Conservation (phyloP, 805 yeast genomes). For the Dipodascopsis uninucleata region DNA sequence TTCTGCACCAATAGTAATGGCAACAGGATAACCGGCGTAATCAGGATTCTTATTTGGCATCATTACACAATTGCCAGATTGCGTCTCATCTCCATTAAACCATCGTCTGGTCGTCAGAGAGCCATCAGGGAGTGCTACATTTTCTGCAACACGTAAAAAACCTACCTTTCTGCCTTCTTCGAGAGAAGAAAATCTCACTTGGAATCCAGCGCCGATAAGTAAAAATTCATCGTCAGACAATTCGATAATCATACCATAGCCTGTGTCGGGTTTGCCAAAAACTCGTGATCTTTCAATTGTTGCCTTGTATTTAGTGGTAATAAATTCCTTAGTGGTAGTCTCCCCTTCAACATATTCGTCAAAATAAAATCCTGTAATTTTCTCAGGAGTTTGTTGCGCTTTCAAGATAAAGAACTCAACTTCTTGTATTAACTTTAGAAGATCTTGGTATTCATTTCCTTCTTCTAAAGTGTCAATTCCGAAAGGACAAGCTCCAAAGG, state of each 20-base stretch:
- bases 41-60: conserved; percentile 8
- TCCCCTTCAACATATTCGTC: conserved; percentile 14
- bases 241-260: conserved; percentile 20
- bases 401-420: conserved; percentile 6
- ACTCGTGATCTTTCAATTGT: conserved; percentile 12
- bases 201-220: conserved; percentile 22
- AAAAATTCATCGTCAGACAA: conserved; percentile 10
- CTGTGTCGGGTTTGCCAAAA: conserved; percentile 20
- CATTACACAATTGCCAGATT: conserved; percentile 1
- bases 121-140: conserved; percentile 8
- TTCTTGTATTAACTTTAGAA: conserved; percentile 8
- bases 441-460: too few species aligned
- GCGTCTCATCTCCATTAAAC: conserved; percentile 27
- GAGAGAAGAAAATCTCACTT: conserved; percentile 4
- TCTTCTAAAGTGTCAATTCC: conserved; percentile 22
- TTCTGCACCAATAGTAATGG: conserved; percentile 5
- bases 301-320: conserved; percentile 1
- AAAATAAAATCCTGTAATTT: conserved; percentile 21
- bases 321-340: conserved; percentile 1
- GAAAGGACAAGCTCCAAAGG: conserved; percentile 25
- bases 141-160: conserved; percentile 9
- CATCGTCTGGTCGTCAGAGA: conserved; percentile 12
- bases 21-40: conserved; percentile 9
- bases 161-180: conserved; percentile 6
- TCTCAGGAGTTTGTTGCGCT: conserved; percentile 9